These are phyloP conservation scores for Zymoseptoria crescenta DNA, from an alignment of 2,329 filamentous ascomycete genomes.

Conservation along the genomic window DNA sequence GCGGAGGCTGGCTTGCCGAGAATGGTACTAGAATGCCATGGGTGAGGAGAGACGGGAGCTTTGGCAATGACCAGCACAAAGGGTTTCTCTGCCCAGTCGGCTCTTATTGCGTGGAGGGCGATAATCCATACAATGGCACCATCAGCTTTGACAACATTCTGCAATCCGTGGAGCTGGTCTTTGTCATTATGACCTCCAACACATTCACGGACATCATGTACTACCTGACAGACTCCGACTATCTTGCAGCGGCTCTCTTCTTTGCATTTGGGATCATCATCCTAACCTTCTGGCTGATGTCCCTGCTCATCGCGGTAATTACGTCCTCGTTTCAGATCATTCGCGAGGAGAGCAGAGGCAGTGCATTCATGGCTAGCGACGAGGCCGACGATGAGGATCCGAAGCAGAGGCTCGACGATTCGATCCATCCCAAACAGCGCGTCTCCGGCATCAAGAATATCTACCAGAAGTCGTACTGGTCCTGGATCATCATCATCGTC, in stretches of 20 bases:
- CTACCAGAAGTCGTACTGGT: slow-evolving; percentile 63
- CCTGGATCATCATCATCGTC: slow-evolving; percentile 76
- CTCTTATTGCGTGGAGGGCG: slow-evolving; percentile 72
- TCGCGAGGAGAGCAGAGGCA: slow-evolving; percentile 87
- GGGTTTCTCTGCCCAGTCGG: slow-evolving; percentile 81
- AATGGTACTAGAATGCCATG: slow-evolving; percentile 55
- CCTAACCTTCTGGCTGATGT: slow-evolving; percentile 92
- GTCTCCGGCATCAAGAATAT: slow-evolving; percentile 54
- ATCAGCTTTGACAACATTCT: slow-evolving; percentile 93
- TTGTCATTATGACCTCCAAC: slow-evolving; percentile 97
- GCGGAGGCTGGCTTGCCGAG: slow-evolving; percentile 70
- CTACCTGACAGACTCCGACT: slow-evolving; percentile 84
- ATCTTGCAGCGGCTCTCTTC: slow-evolving; percentile 74
- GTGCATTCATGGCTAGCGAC: slow-evolving; percentile 78
- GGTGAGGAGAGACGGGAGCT: slow-evolving; percentile 50
- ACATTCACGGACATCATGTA: slow-evolving; percentile 95
- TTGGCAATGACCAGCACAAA: slow-evolving; percentile 54
- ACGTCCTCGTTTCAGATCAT: slow-evolving; percentile 98
- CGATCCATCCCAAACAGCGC: slow-evolving; percentile 3
- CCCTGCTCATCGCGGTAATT: slow-evolving; percentile 90
- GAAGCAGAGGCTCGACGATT: not conserved
- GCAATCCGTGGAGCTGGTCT: slow-evolving; percentile 86
- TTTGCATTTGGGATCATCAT: slow-evolving; percentile 70
- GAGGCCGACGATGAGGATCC: slow-evolving; percentile 29
- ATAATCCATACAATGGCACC: slow-evolving; percentile 74